Evolutionary conservation across 306 rosid species (phyloP), one percentile per base, ranked within the genome.

Genomic region (Inga leiocalycina): DNA sequence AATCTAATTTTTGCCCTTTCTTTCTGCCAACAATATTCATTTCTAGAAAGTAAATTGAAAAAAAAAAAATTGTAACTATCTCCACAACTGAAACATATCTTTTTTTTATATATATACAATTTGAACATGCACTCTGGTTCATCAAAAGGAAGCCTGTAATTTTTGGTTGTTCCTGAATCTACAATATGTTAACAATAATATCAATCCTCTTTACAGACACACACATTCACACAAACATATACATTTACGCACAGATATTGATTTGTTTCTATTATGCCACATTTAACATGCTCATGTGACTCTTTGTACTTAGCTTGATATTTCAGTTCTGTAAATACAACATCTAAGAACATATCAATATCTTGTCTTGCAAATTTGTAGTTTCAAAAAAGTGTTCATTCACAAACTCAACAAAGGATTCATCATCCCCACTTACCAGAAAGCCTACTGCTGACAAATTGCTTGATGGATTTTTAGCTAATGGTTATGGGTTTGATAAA

Each of bases 401-500:
- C 45, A 54, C 17, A 30, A 24, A 39, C 30, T 41, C 80, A 41
- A 59, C 39, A 39, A 39, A 59, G 39, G 54, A 76, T 27, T 77
- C 17, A 16, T 61, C 56, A 27, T 61, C 27, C 10, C 15, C 15
- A 59, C 24, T 22, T 6, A 44, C 30, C 41, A 77, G 16, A 49
- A 80, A 66, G 59, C 73, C 59, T 24, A 8, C 44, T 45, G 39
- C 69, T 67, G 87, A 85, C 57, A 85, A 72, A 59, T 48, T 84
- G 32, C 83, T 81, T 77, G 68, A 81, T 4, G 86, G 89, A 74
- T 83, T 87, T 66, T 75, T 83, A 7, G 44, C 85, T 70, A 39
- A 39, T 39, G 43, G 43, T 39, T 75, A 76, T 44, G 84, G 82
- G 71, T 81, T 87, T 64, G 82, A 87, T 77, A 86, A 83, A 74